phyloP scores from a whole-genome alignment of 2,329 filamentous ascomycete genomes.

The Pseudocercospora vitis region DNA sequence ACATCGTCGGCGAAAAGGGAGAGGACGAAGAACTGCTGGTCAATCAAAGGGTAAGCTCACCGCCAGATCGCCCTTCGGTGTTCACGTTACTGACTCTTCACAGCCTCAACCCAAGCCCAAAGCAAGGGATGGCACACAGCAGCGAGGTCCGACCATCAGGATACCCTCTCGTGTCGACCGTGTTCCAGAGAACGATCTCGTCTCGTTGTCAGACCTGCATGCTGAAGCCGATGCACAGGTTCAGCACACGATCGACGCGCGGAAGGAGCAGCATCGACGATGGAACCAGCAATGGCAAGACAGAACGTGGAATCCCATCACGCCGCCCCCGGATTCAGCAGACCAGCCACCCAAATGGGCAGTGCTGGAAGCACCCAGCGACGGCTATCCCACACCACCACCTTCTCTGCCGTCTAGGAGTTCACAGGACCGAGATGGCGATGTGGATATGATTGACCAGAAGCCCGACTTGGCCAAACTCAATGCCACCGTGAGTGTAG shows the following conservation, averaged over 20 bases:
- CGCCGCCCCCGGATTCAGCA: conserved; percentile 65
- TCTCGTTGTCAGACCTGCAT: conserved; percentile 71
- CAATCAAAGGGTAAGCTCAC: conserved; percentile 76
- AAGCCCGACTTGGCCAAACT: conserved; percentile 24
- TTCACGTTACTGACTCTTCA: conserved; percentile 26
- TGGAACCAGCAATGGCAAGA: conserved; percentile 93
- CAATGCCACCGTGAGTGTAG: conserved; percentile 22
- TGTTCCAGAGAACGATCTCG: conserved; percentile 73
- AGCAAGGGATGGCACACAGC: conserved; percentile 61
- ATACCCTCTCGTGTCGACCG: conserved; percentile 61
- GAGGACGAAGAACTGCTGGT: conserved; percentile 88
- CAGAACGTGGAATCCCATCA: conserved; percentile 80
- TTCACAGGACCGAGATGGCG: conserved; percentile 40
- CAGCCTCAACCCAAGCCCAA: conserved; percentile 46
- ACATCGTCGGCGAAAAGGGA: conserved; percentile 76
- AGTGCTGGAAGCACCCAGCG: conserved; percentile 27
- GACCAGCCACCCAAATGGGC: conserved; percentile 34
- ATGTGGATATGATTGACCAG: conserved; percentile 41
- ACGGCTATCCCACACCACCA: conserved; percentile 48
- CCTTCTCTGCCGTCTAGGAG: conserved; percentile 47
- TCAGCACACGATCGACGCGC: conserved; percentile 77
- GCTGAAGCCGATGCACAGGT: conserved; percentile 81
- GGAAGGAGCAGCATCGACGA: conserved; percentile 81
- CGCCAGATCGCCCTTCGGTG: conserved; percentile 2
- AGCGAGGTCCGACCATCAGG: conserved; percentile 57